Evolutionary conservation across 495 filamentous ascomycete genomes (phyloP), one percentile per base, ranked within the genome.

Genomic region (Endocarpon pusillum): DNA sequence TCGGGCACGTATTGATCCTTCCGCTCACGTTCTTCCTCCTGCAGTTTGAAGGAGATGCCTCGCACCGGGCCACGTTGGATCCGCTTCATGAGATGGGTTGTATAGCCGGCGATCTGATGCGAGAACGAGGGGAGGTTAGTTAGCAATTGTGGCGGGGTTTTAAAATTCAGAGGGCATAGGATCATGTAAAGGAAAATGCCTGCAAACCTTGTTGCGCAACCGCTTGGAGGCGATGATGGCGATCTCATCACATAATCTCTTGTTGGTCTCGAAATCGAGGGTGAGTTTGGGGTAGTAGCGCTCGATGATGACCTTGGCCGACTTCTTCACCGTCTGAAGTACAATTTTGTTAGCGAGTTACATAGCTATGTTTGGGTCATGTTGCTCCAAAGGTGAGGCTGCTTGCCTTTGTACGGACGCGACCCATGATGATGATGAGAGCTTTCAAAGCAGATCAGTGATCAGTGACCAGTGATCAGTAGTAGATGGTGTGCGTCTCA

Each of bases 1-100:
- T 97, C 89, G 46, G 91, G 91, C 42, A 97, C 89, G 67, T 94
- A 97, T 74, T 97, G 91, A 71, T 97, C 89, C 79, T 97, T 97
- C 54, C 89, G 77, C 70, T 97, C 89, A 69, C 89, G 79, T 73
- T 96, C 89, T 69, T 96, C 89, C 69, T 97, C 89, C 71, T 97
- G 89, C 35, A 97, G 78, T 75, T 96, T 97, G 83, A 97, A 97
- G 59, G 91, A 96, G 66, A 97, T 97, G 73, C 89, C 89, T 52
- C 89, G 89, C 62, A 97, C 89, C 42, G 89, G 89, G 30, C 89
- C 89, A 59, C 89, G 85, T 67, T 94, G 87, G 56, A 97, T 97
- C 66, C 89, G 89, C 73, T 93, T 94, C 89, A 97, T 86, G 40
- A 62, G 42, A 48, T 62, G 57, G 40, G 87, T 96, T 48, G 87